Evolutionary conservation across 305 asterid species (phyloP).

Genomic region (Rubia peregrina): DNA sequence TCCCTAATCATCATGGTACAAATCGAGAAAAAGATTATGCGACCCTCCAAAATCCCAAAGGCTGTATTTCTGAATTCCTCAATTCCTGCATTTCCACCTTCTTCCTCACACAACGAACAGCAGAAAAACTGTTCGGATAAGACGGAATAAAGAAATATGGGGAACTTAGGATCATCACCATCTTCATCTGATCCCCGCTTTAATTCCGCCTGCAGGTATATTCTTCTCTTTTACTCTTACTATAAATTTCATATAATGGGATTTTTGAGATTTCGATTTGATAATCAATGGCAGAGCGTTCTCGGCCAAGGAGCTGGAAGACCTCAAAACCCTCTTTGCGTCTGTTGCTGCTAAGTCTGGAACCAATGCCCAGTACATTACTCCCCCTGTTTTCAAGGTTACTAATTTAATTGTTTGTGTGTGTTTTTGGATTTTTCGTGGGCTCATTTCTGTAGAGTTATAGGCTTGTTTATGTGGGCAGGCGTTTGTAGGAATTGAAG

Average conservation of each 20-base stretch:
- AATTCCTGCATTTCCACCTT: background rate
- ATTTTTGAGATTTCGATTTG: background rate
- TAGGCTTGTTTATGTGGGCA: conserved; percentile 16
- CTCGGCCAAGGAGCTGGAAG: conserved; percentile 53
- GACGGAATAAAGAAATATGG: conserved; percentile 13
- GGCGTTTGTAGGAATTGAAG: conserved; percentile 62
- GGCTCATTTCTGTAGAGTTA: background rate
- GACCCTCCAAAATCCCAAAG: conserved; percentile 3
- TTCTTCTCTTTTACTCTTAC: background rate
- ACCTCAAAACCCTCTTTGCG: conserved; percentile 48
- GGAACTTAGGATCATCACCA: conserved; percentile 20
- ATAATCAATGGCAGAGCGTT: conserved; percentile 49
- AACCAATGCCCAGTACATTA: conserved; percentile 40
- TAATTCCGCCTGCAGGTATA: conserved; percentile 26
- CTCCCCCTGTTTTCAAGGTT: conserved; percentile 71
- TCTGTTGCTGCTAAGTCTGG: conserved; percentile 70
- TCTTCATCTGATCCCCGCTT: conserved; percentile 27
- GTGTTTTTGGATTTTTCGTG: background rate
- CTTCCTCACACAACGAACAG: background rate
- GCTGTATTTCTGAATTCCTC: background rate
- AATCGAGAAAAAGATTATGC: background rate
- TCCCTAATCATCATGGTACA: background rate
- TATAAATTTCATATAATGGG: background rate
- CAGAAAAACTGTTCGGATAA: background rate
- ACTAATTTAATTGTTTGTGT: background rate